Conservation (phyloP, 257 asterid genomes). For the Capsicum chinense region DNA sequence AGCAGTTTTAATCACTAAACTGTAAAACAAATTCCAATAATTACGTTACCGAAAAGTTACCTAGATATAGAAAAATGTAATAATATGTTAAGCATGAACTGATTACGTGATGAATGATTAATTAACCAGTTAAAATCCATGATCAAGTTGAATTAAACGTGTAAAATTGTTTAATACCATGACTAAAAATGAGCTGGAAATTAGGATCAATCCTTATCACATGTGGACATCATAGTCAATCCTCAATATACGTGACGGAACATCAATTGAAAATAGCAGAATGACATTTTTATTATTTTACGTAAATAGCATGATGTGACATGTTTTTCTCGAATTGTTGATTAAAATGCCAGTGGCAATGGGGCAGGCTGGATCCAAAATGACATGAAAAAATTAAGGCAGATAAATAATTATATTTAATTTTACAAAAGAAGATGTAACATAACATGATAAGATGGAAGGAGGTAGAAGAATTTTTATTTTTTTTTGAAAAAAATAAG, state of each 20-base stretch:
- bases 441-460: background rate
- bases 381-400: background rate
- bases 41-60: background rate
- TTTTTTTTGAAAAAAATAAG: background rate
- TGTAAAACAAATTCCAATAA: background rate
- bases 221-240: background rate
- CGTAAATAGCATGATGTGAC: background rate
- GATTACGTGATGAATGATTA: background rate
- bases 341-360: slow-evolving; percentile 8
- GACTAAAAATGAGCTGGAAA: background rate
- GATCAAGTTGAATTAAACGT: background rate
- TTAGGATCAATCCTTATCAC: background rate
- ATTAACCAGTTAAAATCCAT: too few relatives aligned
- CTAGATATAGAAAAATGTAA: background rate
- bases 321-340: background rate
- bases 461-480: background rate
- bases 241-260: background rate
- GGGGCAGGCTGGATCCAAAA: background rate
- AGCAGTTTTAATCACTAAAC: background rate
- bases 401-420: background rate
- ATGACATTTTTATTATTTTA: background rate
- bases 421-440: background rate
- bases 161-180: background rate
- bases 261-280: background rate
- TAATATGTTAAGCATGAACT: background rate